Conservation (phyloP, 2,329 filamentous ascomycete species). For the Bipolaris bicolor region DNA sequence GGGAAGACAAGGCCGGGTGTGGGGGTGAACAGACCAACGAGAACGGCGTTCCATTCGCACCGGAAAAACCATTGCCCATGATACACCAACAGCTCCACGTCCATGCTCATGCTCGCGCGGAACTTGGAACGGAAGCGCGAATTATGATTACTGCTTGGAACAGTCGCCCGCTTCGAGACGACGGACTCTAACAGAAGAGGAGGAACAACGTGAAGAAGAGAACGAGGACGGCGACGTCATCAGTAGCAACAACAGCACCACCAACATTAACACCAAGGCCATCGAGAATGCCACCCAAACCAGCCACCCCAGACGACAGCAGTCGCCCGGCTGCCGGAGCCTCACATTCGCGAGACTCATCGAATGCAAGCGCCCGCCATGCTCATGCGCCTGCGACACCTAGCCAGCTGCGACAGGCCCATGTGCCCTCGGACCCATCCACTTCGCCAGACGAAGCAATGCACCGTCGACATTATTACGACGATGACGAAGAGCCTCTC, state of each 20-base stretch:
- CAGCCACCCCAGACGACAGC: constrained; percentile 24
- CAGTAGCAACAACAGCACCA: background rate
- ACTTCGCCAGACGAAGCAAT: constrained; percentile 51
- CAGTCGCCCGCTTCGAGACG: background rate
- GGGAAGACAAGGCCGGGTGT: too few species aligned
- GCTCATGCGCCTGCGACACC: constrained; percentile 47
- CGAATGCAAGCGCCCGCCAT: constrained; percentile 37
- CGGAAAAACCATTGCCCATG: constrained; percentile 11
- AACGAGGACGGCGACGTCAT: too few species aligned
- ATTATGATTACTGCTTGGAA: constrained; percentile 22
- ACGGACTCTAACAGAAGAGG: constrained; percentile 2
- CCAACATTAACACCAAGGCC: background rate
- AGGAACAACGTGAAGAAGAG: background rate
- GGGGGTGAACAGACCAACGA: background rate
- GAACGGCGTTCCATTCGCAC: constrained; percentile 1
- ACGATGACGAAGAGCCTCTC: constrained; percentile 26
- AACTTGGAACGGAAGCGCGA: constrained; percentile 14
- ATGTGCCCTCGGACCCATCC: constrained; percentile 51
- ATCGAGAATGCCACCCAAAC: constrained; percentile 35
- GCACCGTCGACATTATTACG: constrained; percentile 32
- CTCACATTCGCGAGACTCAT: constrained; percentile 42
- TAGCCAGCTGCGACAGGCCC: constrained; percentile 51
- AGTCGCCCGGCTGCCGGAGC: constrained; percentile 24
- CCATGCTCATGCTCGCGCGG: constrained; percentile 10
- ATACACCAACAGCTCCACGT: background rate